Conservation (phyloP, 352 stramenopile genomes). For the Globisporangium polare region DNA sequence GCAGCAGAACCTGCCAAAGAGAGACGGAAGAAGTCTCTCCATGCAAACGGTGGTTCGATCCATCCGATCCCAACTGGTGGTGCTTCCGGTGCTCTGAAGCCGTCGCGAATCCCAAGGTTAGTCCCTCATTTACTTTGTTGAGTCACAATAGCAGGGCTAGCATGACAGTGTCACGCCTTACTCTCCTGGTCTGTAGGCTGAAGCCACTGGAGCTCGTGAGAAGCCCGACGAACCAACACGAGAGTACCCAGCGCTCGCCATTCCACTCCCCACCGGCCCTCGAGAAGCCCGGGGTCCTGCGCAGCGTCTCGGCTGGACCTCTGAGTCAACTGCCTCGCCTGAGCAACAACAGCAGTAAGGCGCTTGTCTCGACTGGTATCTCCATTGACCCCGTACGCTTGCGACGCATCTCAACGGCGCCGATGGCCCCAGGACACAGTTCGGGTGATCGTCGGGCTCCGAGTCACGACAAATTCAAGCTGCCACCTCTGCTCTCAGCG, state of each 20-base stretch:
- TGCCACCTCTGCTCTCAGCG: conserved; percentile 27
- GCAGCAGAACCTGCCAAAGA: neutral
- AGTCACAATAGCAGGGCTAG: neutral
- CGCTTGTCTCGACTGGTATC: conserved; percentile 13
- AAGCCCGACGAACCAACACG: conserved; percentile 11
- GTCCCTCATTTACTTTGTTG: neutral
- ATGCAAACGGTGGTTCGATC: neutral
- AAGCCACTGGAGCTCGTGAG: conserved; percentile 29
- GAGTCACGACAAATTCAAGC: conserved; percentile 25
- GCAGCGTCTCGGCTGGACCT: conserved; percentile 23
- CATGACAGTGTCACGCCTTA: no score
- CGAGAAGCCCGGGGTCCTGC: conserved; percentile 11
- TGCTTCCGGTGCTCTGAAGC: conserved; percentile 1
- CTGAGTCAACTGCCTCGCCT: conserved; percentile 22
- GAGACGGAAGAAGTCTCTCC: neutral
- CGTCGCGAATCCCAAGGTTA: conserved; percentile 16
- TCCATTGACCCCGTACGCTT: conserved; percentile 32
- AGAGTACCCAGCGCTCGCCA: neutral
- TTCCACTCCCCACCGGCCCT: neutral
- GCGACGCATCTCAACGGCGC: conserved; percentile 42
- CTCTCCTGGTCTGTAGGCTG: no score
- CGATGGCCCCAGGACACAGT: conserved; percentile 11
- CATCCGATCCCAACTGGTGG: neutral
- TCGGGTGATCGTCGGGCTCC: neutral
- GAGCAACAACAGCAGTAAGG: conserved; percentile 13